Evolutionary conservation across 352 stramenopile genomes (phyloP), one percentile per base, ranked within the genome.

Genomic region (Blastocystis sp.): DNA sequence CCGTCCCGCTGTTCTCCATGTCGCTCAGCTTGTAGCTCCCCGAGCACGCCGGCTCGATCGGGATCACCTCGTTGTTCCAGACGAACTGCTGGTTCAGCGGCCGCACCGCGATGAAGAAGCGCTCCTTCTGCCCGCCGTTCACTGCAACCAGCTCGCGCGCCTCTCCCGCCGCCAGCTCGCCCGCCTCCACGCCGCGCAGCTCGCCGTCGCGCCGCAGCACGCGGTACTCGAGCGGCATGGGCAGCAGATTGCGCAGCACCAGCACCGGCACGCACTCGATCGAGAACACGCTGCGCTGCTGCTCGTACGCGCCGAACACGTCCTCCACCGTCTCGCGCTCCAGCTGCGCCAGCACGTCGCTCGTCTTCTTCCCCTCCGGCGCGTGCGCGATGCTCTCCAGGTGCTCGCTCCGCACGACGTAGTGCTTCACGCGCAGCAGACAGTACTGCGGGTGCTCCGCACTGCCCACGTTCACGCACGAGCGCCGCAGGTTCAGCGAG

Each of bases 231-330:
- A 81, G 48, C 41, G n/a, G 14, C 14, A 81, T 81, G 19, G 71
- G 71, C 3, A 81, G 71, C 28, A 81, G 56, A 81, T 81, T 81
- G 48, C 43, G 10, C 40, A 81, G 48, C 53, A 62, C 45, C 48
- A 81, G 23, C 43, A 81, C 71, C 11, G 71, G 71, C 40, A 81
- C 43, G 21, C 41, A 40, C 19, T 52, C 45, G 17, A 81, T 41
- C 5, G 23, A 21, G 34, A 69, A 69, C n/a, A 69, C 11, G 40
- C 62, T 69, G 23, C 62, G 62, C 23, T 5, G 21, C 23, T 69
- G 23, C n/a, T 28, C 62, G 10, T 41, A 17, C 2, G 23, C 40
- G 21, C 62, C 62, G 21, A 28, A 21, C 23, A 69, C 40, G 1
- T 28, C 62, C 23, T 69, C 40, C 34, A 69, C 62, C 62, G 40